A percentile compares a stretch with the other conserved stretches of the same genome.
These are phyloP conservation scores for Coprinopsis sp. DNA, from an alignment of 768 basidiomycete species.

Conservation along the genomic window DNA sequence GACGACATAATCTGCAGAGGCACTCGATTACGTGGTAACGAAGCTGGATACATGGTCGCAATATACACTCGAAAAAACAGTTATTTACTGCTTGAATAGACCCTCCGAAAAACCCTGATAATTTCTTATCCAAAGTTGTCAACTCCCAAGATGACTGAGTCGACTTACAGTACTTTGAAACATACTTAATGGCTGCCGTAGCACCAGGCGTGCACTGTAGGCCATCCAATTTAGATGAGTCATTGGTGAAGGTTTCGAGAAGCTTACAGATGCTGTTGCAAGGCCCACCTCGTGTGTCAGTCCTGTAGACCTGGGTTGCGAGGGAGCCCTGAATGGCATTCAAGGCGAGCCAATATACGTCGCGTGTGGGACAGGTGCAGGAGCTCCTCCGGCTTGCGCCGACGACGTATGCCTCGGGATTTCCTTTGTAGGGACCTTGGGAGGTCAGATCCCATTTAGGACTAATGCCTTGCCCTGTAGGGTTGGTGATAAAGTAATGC, in stretches of 20 bases:
- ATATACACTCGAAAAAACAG: no score
- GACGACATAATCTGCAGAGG: no score
- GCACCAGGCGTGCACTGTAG: conserved; percentile 29
- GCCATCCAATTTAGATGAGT: background rate
- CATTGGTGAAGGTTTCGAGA: background rate
- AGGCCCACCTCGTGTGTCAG: conserved; percentile 47
- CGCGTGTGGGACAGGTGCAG: conserved; percentile 31
- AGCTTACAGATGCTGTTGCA: conserved; percentile 40
- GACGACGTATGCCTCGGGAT: conserved; percentile 37
- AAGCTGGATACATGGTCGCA: no score
- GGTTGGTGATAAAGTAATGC: conserved; percentile 51
- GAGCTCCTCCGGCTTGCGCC: conserved; percentile 33
- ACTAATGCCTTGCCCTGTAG: conserved; percentile 34
- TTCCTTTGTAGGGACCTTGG: conserved; percentile 27
- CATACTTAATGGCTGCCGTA: conserved; percentile 40
- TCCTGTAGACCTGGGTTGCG: conserved; percentile 43
- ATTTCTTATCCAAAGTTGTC: no score
- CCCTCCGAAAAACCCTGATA: background rate
- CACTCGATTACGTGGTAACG: no score
- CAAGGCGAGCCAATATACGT: conserved; percentile 51
- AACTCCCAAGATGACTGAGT: conserved; percentile 6
- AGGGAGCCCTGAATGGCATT: conserved; percentile 38
- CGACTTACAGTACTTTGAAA: conserved; percentile 42
- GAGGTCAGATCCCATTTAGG: conserved; percentile 52
- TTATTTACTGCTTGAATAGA: no score